Evolutionary conservation across 192 early-diverging fungal species (phyloP).

Genomic region (Gaertneriomyces semiglobifer): DNA sequence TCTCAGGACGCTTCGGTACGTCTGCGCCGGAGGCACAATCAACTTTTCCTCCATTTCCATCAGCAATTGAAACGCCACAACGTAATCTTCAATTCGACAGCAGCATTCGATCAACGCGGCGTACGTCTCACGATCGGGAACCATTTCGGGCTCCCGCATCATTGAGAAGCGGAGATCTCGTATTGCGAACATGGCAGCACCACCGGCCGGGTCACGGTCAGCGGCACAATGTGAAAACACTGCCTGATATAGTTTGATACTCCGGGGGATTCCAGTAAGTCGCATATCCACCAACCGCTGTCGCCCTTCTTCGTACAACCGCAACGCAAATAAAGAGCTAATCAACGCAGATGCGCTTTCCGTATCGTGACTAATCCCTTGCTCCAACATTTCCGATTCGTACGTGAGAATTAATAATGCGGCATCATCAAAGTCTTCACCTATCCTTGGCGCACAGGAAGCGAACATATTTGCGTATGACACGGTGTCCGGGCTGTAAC

Average conservation of each 20-base stretch:
- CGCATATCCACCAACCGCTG: conserved; percentile 27
- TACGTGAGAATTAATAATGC: not conserved
- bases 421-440: not conserved
- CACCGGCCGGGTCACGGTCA: not conserved
- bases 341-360: conserved; percentile 5
- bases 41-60: not conserved
- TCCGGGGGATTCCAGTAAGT: conserved; percentile 15
- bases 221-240: not conserved
- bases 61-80: conserved; percentile 7
- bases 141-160: not conserved
- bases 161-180: conserved; percentile 18
- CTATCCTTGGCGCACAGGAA: conserved; percentile 5
- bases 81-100: not conserved
- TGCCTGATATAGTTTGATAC: conserved; percentile 1
- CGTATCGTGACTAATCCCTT: conserved; percentile 2
- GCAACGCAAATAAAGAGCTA: not conserved
- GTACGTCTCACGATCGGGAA: conserved; percentile 9
- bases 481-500: not conserved
- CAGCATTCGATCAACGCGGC: conserved; percentile 9
- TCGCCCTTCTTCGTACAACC: not conserved
- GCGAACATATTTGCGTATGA: conserved; percentile 16
- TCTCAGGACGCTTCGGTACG: not conserved
- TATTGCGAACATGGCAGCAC: conserved; percentile 9
- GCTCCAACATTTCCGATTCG: conserved; percentile 12
- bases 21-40: not conserved